Base-by-base conservation (phyloP, 1,284 basidiomycete species). In the Cryptococcus amylolentus region DNA sequence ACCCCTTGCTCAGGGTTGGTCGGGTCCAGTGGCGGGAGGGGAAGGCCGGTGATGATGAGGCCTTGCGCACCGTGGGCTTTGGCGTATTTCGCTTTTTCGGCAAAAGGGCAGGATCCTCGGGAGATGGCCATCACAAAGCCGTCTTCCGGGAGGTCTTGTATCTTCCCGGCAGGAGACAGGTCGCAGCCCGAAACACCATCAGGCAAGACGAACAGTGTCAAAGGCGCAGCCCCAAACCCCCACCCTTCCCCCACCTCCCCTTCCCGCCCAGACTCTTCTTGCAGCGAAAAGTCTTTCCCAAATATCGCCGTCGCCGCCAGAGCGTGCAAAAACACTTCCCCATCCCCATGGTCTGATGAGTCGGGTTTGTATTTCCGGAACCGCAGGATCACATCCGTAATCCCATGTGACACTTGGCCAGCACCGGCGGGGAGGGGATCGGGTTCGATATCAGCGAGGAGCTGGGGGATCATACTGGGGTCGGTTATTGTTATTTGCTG, bases 401-500 rank as follows among this genome's bases (percentile, higher is more conserved):
- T 62, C 1, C 38, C 28, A 35, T 69, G 55, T 10, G 31, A 10
- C 10, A 35, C 1, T 55, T 48, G 27, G 42, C 68, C 69, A 14
- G 28, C 35, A 43, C 16, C 16, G 49, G 14, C 8, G 51, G 28
- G 76, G 50, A 1, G 77, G 71, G 14, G 65, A 65, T 7, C 78
- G 65, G 55, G 16, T 9, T 38, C 12, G 38, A 35, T 39, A 84
- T 76, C 12, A 89, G 31, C 31, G 31, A 35, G 80, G 1, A 80
- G 73, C 5, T 86, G 81, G 5, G 67, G 69, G 14, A 61, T 60
- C 68, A 76, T 75, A 35, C 67, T 54, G 0, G 68, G 61, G 69
- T 94, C 91, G 61, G 87, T 86, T 65, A 94, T 81, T 67, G 88
- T 87, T 47, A 95, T 88, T 31, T 82, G 72, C 66, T 94, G 89